phyloP scores from a whole-genome alignment of 371 early-diverging fungal species.

The Syncephalastrum contaminatum region DNA sequence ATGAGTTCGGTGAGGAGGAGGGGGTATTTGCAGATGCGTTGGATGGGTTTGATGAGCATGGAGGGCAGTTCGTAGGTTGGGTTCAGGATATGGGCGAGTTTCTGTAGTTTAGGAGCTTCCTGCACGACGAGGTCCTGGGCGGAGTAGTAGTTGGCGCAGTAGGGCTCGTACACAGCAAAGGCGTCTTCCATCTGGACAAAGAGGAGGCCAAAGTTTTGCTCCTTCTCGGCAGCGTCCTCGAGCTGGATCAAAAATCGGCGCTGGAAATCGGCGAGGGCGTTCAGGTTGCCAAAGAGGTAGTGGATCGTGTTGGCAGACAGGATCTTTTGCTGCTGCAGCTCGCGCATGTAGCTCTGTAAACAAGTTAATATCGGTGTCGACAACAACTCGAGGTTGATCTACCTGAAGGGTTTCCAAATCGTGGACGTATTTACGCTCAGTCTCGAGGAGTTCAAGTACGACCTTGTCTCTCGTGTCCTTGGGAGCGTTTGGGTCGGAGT shows the following conservation, averaged over 20 bases:
- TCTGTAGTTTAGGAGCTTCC: conserved; percentile 53
- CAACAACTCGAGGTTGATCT: conserved; percentile 13
- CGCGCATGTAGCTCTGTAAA: conserved; percentile 57
- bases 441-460: conserved; percentile 87
- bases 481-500: conserved; percentile 62
- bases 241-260: conserved; percentile 90
- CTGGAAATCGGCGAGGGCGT: conserved; percentile 93
- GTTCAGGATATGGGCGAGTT: conserved; percentile 72
- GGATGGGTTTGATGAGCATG: conserved; percentile 94
- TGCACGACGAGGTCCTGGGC: conserved; percentile 67
- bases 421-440: conserved; percentile 92
- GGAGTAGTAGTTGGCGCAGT: conserved; percentile 87
- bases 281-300: conserved; percentile 89
- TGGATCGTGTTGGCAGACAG: conserved; percentile 76
- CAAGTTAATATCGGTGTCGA: conserved; percentile 8
- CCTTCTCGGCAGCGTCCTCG: conserved; percentile 82
- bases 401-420: conserved; percentile 88
- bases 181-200: conserved; percentile 82
- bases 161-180: conserved; percentile 93
- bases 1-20: conserved; percentile 84
- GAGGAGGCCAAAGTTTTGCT: conserved; percentile 85
- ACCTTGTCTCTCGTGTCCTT: conserved; percentile 84
- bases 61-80: conserved; percentile 86
- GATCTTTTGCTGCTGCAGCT: conserved; percentile 55
- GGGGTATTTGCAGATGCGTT: conserved; percentile 97